These are phyloP conservation scores for Plasmodium inui DNA, from an alignment of 169 alveolate genomes.

Conservation along the genomic window DNA sequence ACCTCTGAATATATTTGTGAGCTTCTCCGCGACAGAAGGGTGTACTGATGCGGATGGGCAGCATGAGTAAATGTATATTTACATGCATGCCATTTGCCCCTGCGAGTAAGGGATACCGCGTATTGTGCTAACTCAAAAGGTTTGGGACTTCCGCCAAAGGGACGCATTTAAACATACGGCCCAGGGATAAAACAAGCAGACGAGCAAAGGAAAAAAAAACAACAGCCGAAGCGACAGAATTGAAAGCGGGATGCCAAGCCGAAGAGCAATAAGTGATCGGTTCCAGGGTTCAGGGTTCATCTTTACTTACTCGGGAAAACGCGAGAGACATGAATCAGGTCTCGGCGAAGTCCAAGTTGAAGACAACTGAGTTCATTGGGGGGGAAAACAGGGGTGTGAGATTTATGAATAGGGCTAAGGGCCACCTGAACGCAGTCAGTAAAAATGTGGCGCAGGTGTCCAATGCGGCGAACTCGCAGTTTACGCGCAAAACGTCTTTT, in stretches of 20 bases:
- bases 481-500: slow-evolving; percentile 12
- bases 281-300: background rate
- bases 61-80: background rate
- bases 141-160: background rate
- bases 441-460: slow-evolving; percentile 2
- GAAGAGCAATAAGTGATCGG: background rate
- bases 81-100: background rate
- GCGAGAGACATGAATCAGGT: slow-evolving; percentile 43
- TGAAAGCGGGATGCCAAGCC: slow-evolving; percentile 3
- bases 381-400: slow-evolving; percentile 61
- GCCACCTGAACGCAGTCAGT: slow-evolving; percentile 9
- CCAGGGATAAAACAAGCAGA: background rate
- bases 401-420: slow-evolving; percentile 44
- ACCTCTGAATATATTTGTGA: background rate
- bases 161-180: background rate
- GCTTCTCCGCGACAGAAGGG: background rate
- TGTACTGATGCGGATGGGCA: background rate
- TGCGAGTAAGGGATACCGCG: background rate
- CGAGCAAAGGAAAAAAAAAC: background rate
- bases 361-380: slow-evolving; percentile 35
- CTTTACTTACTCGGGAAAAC: background rate
- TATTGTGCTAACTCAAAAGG: background rate
- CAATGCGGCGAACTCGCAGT: background rate
- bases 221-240: background rate
- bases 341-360: slow-evolving; percentile 38